Conservation (phyloP, 257 asterid genomes). For the Capsicum chinense region DNA sequence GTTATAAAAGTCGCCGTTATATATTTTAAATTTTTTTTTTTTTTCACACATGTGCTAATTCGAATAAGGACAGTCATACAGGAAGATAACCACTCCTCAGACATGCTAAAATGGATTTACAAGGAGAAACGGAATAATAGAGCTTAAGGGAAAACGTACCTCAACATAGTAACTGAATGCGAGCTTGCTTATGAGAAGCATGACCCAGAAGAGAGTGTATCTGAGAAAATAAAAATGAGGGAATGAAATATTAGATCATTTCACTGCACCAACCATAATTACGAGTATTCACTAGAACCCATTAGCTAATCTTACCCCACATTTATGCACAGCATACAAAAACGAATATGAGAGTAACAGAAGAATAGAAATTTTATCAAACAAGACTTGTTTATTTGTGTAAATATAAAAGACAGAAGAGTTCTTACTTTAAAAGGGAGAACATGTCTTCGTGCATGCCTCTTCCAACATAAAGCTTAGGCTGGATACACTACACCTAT, state of each 20-base stretch:
- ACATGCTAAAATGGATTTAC: slow-evolving; percentile 5
- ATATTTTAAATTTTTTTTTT: slow-evolving; percentile 1
- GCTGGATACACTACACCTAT: slow-evolving; percentile 56
- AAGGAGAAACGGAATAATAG: background rate
- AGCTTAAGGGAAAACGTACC: slow-evolving; percentile 49
- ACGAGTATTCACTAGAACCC: background rate
- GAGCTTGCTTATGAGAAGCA: slow-evolving; percentile 87
- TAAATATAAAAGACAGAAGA: slow-evolving; percentile 21
- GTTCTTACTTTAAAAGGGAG: slow-evolving; percentile 87
- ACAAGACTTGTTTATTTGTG: background rate
- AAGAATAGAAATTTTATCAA: slow-evolving; percentile 21
- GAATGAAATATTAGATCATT: slow-evolving; percentile 1
- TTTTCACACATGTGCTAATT: background rate
- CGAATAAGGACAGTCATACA: background rate
- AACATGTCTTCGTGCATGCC: slow-evolving; percentile 98
- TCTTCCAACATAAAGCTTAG: slow-evolving; percentile 94
- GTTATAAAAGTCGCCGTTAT: background rate
- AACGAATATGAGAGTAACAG: background rate
- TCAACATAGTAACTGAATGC: slow-evolving; percentile 99
- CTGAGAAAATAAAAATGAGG: slow-evolving; percentile 46
- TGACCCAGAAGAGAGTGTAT: slow-evolving; percentile 92
- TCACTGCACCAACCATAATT: background rate
- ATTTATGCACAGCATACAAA: slow-evolving; percentile 12
- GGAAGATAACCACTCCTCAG: slow-evolving; percentile 17
- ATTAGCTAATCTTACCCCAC: background rate